These are phyloP conservation scores for Exophiala dermatitidis DNA, from an alignment of 2,329 filamentous ascomycete species.

Conservation along the genomic window DNA sequence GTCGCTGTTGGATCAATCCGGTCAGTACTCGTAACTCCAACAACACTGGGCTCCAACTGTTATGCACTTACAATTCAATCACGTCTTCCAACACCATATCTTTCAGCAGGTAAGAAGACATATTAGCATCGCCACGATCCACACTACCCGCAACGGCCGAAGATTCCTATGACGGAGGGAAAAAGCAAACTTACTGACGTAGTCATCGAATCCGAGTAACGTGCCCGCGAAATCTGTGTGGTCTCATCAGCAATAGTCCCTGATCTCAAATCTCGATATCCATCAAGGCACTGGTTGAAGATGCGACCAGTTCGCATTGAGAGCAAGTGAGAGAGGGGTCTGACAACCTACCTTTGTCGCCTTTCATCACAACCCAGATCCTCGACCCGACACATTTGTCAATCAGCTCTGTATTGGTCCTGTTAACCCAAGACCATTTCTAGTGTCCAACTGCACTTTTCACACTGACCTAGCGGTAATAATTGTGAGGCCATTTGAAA, in stretches of 20 bases:
- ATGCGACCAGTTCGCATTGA: no score
- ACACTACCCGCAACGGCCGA: not conserved
- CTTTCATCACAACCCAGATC: constrained; percentile 99
- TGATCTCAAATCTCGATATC: not conserved
- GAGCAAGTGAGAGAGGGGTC: no score
- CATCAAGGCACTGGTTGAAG: no score
- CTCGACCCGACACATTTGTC: constrained; percentile 97
- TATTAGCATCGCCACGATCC: not conserved
- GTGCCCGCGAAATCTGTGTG: constrained; percentile 84
- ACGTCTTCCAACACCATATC: constrained; percentile 98
- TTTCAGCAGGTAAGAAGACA: constrained; percentile 35
- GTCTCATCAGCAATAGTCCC: not conserved
- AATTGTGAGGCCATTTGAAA: constrained; percentile 63
- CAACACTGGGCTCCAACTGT: not conserved
- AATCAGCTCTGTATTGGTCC: constrained; percentile 70
- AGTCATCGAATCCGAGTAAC: constrained; percentile 93
- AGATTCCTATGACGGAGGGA: not conserved
- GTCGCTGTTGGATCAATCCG: constrained; percentile 43
- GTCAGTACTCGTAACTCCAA: not conserved
- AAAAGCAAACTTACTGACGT: constrained; percentile 91
- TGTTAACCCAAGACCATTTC: not conserved
- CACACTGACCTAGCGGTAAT: constrained; percentile 57
- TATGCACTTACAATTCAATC: constrained; percentile 74
- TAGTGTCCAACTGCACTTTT: not conserved
- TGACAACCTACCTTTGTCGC: constrained; percentile 70